Evolutionary conservation across 495 filamentous ascomycete genomes (phyloP).

Genomic region (Penicillium canariense): DNA sequence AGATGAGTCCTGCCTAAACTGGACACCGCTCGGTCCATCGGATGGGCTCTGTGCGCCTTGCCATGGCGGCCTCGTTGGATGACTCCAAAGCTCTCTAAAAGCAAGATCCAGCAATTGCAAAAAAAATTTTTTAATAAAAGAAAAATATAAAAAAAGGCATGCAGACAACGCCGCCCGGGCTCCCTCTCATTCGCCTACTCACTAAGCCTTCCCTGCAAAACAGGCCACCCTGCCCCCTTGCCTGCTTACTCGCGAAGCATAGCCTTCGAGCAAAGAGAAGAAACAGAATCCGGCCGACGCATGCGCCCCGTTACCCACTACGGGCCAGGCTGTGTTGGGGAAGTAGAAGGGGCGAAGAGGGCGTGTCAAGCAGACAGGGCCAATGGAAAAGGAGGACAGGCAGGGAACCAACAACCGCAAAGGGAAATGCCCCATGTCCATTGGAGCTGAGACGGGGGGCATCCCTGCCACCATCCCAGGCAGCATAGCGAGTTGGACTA

Average conservation of each 20-base stretch:
- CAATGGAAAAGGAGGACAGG: not conserved
- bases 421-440: not conserved
- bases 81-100: not conserved
- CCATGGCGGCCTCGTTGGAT: constrained; percentile 11
- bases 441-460: constrained; percentile 7
- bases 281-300: no score
- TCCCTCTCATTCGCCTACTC: not conserved
- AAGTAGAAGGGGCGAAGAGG: not conserved
- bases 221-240: not conserved
- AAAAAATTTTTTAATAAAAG: not conserved
- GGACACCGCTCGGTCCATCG: not conserved
- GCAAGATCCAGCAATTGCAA: not conserved
- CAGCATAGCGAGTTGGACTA: constrained; percentile 12
- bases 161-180: not conserved
- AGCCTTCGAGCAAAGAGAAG: not conserved
- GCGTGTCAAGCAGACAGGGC: not conserved
- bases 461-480: constrained; percentile 17
- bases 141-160: not conserved
- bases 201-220: not conserved
- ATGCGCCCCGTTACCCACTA: not conserved
- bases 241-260: not conserved
- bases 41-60: constrained; percentile 20
- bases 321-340: not conserved
- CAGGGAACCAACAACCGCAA: not conserved
- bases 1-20: constrained; percentile 1